Base-by-base conservation (phyloP, 2,329 filamentous ascomycete genomes). In the Colletotrichum sp. region DNA sequence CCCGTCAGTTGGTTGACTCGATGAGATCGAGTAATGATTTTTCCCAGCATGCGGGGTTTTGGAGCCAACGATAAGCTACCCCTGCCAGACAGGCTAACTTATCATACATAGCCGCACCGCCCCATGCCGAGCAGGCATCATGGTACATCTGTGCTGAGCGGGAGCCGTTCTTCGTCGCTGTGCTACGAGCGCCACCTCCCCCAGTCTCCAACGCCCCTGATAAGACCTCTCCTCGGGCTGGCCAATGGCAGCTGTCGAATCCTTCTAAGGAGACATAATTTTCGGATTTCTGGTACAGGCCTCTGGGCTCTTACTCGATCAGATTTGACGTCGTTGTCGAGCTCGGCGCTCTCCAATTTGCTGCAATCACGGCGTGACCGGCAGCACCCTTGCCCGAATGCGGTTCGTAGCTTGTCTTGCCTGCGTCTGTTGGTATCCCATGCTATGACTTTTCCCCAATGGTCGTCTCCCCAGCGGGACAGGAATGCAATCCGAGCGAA, bases 11-110 rank as follows among this genome's bases (percentile, higher is more conserved):
- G 39, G 71, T 79, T 80, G 77, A 80, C 78, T 79, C 78, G 76
- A 80, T 80, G 70, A 70, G 66, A 79, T 80, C 76, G 78, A 80
- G 78, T 80, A 80, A 80, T 77, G 79, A 79, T 87, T 57, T 70
- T 77, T 71, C 32, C 28, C 44, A 62, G 72, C 69, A 72, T 73
- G 76, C 74, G 78, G 77, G 76, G 66, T 71, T 71, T 59, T 66
- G 36, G 26, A 55, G 26, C 59, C 60, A 44, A 76, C 62, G 75
- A 76, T 76, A 75, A 76, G 71, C 65, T 75, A 66, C 72, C 75
- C 71, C 72, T 75, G 66, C 36, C 36, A 18, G 60, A 71, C 67
- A 74, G 77, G 76, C 72, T 57, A 59, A 67, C 66, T 75, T 66
- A 63, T 67, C 64, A 63, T 28, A 71, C 57, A 60, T 60, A 64